These are phyloP conservation scores for Fusarium aywerte DNA, from an alignment of 2,329 filamentous ascomycete species.

Conservation along the genomic window DNA sequence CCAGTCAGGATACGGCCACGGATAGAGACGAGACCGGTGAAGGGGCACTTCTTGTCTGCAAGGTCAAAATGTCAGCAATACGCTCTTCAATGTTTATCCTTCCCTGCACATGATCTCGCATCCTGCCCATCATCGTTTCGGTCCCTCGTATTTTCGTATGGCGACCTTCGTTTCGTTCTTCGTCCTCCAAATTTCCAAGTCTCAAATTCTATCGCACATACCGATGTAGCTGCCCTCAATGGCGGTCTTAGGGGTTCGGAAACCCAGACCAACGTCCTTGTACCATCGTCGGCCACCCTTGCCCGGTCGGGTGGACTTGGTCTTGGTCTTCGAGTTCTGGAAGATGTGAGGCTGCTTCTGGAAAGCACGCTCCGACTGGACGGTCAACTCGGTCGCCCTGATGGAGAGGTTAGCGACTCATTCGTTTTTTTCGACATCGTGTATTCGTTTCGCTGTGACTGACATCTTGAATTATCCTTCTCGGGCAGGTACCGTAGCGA, in stretches of 20 bases:
- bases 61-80: constrained; percentile 42
- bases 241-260: constrained; percentile 97
- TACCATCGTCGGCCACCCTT: constrained; percentile 95
- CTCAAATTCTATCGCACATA: constrained; percentile 66
- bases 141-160: neutral
- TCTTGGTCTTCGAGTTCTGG: constrained; percentile 94
- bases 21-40: constrained; percentile 99
- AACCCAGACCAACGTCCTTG: constrained; percentile 99
- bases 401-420: constrained; percentile 54
- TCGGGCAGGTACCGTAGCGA: constrained; percentile 54
- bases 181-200: constrained; percentile 9
- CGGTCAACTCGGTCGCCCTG: constrained; percentile 98
- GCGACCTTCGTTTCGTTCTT: constrained; percentile 5
- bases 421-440: constrained; percentile 33
- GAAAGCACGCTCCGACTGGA: constrained; percentile 99
- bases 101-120: neutral
- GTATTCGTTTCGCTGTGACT: constrained; percentile 46
- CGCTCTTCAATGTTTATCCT: constrained; percentile 7
- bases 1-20: constrained; percentile 99
- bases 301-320: constrained; percentile 84
- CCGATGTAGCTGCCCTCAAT: constrained; percentile 99
- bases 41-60: constrained; percentile 99
- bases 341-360: constrained; percentile 99
- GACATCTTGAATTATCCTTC: constrained; percentile 59
- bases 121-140: neutral